Evolutionary conservation across 2,329 filamentous ascomycete genomes (phyloP).

Genomic region (Ciborinia camelliae): DNA sequence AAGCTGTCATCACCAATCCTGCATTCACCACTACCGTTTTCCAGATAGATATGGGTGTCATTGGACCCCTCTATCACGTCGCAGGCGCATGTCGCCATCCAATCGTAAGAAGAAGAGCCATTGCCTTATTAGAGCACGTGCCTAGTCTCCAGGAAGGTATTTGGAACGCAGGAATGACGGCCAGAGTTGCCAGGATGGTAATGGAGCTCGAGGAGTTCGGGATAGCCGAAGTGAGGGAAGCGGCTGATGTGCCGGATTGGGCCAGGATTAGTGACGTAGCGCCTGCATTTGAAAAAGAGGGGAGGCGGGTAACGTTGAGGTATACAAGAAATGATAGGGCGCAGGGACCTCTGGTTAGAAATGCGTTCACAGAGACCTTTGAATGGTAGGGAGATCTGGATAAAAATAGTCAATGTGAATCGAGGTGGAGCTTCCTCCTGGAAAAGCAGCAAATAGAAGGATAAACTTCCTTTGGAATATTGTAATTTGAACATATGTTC

Average conservation of each 20-base stretch:
- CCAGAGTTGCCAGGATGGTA: slow-evolving; percentile 18
- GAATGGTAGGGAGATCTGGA: not conserved
- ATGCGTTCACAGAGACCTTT: not conserved
- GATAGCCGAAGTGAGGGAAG: slow-evolving; percentile 15
- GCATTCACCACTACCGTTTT: not conserved
- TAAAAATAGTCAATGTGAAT: not conserved
- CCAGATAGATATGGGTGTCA: slow-evolving; percentile 45
- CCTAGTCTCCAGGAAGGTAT: slow-evolving; percentile 62
- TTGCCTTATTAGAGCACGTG: slow-evolving; percentile 52
- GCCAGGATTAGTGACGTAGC: slow-evolving; percentile 17
- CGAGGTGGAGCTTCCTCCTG: not conserved
- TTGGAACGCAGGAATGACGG: slow-evolving; percentile 49
- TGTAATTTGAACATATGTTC: slow-evolving; percentile 2
- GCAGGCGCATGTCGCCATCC: slow-evolving; percentile 60
- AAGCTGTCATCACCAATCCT: slow-evolving; percentile 12
- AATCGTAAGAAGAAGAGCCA: slow-evolving; percentile 54
- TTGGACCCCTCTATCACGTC: slow-evolving; percentile 60
- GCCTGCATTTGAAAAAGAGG: not conserved
- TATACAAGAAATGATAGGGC: not conserved
- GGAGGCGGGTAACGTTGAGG: not conserved
- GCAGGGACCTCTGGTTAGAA: not conserved
- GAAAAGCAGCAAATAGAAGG: not conserved
- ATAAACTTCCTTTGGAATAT: not conserved
- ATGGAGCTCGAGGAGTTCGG: slow-evolving; percentile 20
- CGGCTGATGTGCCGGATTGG: slow-evolving; percentile 23